These are phyloP conservation scores for Backusella circina DNA, from an alignment of 192 early-diverging fungal species.

Conservation along the genomic window DNA sequence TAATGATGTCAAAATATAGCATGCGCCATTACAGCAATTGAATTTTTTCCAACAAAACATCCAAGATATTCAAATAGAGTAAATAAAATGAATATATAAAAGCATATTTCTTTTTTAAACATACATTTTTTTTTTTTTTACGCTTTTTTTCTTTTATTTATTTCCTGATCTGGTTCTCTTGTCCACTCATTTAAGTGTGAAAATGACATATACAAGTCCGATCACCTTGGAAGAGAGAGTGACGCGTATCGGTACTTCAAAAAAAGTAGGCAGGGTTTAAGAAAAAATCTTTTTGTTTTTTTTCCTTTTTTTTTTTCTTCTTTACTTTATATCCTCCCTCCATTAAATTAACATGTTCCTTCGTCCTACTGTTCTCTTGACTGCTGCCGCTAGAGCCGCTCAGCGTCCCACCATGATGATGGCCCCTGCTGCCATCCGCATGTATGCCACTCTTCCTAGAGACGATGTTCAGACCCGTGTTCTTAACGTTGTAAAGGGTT, in stretches of 20 bases:
- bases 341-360: constrained; percentile 15
- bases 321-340: background rate
- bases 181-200: background rate
- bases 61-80: background rate
- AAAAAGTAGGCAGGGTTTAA: background rate
- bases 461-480: constrained; percentile 80
- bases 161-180: background rate
- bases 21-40: no score
- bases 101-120: background rate
- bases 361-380: constrained; percentile 30
- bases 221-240: background rate
- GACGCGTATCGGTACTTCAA: background rate
- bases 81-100: background rate
- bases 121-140: background rate
- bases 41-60: no score
- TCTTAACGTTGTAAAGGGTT: constrained; percentile 84
- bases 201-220: background rate
- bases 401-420: constrained; percentile 26
- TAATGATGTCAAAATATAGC: no score
- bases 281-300: background rate
- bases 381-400: constrained; percentile 34
- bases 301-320: background rate
- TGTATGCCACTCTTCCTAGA: constrained; percentile 62
- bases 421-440: constrained; percentile 62
- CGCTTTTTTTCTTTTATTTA: background rate